These are phyloP conservation scores for Aspergillus glaucus DNA, from an alignment of 2,329 filamentous ascomycete species.

Conservation along the genomic window DNA sequence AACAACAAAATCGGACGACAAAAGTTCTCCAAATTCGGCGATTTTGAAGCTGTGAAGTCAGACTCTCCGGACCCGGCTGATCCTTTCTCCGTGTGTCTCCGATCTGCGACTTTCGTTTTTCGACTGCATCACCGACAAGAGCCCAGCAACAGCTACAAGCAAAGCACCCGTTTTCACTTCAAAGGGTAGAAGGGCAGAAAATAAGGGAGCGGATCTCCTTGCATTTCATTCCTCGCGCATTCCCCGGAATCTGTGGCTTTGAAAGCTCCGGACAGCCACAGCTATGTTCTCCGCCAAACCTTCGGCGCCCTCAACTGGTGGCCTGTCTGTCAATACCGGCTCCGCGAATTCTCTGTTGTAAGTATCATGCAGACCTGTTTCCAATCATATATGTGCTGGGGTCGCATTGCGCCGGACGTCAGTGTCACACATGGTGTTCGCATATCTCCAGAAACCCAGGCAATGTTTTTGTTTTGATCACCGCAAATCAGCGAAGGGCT, in stretches of 20 bases:
- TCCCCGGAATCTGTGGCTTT: not conserved
- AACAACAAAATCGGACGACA: not conserved
- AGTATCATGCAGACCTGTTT: slow-evolving; percentile 12
- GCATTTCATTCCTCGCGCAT: not conserved
- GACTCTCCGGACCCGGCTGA: slow-evolving; percentile 10
- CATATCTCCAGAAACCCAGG: not conserved
- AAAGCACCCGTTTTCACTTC: not conserved
- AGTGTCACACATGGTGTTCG: not conserved
- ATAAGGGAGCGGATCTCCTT: not conserved
- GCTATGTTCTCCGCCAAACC: slow-evolving; percentile 34
- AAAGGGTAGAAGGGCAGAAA: not conserved
- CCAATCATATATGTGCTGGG: not conserved
- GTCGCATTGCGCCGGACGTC: too few relatives aligned
- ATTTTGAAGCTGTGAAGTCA: not conserved
- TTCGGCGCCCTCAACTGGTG: slow-evolving; percentile 24
- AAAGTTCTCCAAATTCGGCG: not conserved
- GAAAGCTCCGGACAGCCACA: not conserved
- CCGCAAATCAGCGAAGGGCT: slow-evolving; percentile 3
- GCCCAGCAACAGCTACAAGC: not conserved
- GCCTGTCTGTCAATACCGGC: slow-evolving; percentile 50
- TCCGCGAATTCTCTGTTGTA: slow-evolving; percentile 44
- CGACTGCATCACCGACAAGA: not conserved
- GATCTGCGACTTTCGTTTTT: not conserved
- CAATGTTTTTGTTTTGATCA: not conserved
- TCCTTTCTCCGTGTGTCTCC: slow-evolving; percentile 6